Conservation (phyloP, 2,329 filamentous ascomycete genomes). For the Clarireedia paspali region DNA sequence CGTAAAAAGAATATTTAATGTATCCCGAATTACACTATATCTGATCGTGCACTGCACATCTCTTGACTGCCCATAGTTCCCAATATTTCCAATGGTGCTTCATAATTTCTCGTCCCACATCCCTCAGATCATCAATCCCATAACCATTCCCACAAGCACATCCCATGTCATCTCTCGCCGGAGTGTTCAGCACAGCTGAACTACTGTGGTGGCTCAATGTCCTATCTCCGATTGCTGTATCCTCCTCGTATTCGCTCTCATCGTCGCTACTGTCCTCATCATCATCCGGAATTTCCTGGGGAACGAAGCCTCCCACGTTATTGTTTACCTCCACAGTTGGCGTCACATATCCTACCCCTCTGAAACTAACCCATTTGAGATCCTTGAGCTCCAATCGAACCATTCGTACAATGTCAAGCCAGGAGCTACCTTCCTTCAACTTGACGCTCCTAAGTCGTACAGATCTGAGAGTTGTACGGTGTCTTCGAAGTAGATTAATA, state of each 20-base stretch:
- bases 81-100: constrained; percentile 9
- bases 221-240: constrained; percentile 3
- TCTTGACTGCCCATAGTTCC: constrained; percentile 9
- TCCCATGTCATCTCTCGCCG: neutral
- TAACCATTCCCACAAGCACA: constrained; percentile 6
- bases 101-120: neutral
- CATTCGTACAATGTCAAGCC: constrained; percentile 51
- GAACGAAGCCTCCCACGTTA: neutral
- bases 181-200: neutral
- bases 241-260: neutral
- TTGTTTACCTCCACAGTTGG: neutral
- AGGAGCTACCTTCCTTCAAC: constrained; percentile 49
- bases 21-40: neutral
- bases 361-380: constrained; percentile 55
- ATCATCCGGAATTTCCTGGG: neutral
- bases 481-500: constrained; percentile 46
- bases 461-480: constrained; percentile 48
- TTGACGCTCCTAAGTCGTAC: constrained; percentile 53
- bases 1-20: too few relatives aligned
- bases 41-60: constrained; percentile 5
- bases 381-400: constrained; percentile 48
- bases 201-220: constrained; percentile 7
- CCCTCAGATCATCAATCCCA: neutral
- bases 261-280: neutral
- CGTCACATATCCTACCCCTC: constrained; percentile 49